Base-by-base conservation (phyloP, 257 asterid species). In the Linaria vulgaris region DNA sequence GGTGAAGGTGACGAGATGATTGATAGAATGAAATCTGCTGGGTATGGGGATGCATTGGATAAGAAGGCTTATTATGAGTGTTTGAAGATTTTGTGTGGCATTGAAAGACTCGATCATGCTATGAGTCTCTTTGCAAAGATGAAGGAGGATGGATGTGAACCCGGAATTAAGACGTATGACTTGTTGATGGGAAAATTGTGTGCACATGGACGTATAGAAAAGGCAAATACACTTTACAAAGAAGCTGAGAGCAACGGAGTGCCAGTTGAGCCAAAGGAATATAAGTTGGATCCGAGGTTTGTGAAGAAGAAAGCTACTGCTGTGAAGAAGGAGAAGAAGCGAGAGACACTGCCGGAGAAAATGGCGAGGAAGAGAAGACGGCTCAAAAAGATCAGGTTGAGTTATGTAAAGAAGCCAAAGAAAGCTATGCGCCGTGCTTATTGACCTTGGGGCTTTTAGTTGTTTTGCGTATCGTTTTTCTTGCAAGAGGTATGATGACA, bases 1-100 rank as follows among this genome's bases (percentile, higher is more conserved):
- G 94, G 85, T 2, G 96, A 94, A 63, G 99, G 97, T 0, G 99
- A 90, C 43, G 96, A 94, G 75, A 85, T 94, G 97, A 87, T 94
- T 11, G 99, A 90, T 75, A 83, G 87, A 59, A 90, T 89, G 97
- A 94, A 84, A 70, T 94, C 99, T 30, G 87, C 90, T 1, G 95
- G 97, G 15, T 90, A 57, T 68, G 89, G 85, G 43, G 80, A 71
- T 67, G 85, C 77, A 9, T 71, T 94, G 27, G 82, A 82, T 73
- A 85, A 56, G 78, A 94, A 90, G 77, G 86, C 82, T 16, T 94
- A 94, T 58, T 87, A 82, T 51, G 91, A 80, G 16, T 81, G 85
- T 23, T 70, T 94, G 78, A 90, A 79, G 72, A 81, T 83, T 41
- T 69, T 94, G 75, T 90, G 99, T 63, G 97, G 99, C 62, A 84